These are phyloP conservation scores for Ganoderma multipileum DNA, from an alignment of 1,284 basidiomycete species.

Conservation along the genomic window DNA sequence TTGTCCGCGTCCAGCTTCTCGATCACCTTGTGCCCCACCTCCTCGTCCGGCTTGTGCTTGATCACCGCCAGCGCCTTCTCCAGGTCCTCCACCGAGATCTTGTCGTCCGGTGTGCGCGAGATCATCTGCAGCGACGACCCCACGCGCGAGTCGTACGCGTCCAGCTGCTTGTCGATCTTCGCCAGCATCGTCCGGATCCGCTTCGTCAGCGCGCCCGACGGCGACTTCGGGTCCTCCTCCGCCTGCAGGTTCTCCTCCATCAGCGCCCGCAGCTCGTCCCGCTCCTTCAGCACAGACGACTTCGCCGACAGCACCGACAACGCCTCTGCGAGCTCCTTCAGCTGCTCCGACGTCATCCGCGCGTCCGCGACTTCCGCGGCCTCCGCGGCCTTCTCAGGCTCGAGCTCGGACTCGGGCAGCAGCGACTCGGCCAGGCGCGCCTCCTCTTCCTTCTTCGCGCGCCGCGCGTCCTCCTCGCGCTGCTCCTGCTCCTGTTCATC, in stretches of 20 bases:
- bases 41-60: slow-evolving; percentile 92
- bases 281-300: slow-evolving; percentile 97
- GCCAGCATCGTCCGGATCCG: slow-evolving; percentile 95
- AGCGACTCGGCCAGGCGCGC: slow-evolving; percentile 77
- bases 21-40: slow-evolving; percentile 88
- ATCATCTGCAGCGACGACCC: slow-evolving; percentile 95
- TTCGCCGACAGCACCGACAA: slow-evolving; percentile 92
- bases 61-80: slow-evolving; percentile 92
- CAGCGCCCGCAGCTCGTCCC: slow-evolving; percentile 87
- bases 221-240: slow-evolving; percentile 86
- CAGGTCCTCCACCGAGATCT: slow-evolving; percentile 91
- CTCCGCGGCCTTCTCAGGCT: slow-evolving; percentile 62
- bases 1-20: slow-evolving; percentile 96
- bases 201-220: slow-evolving; percentile 87
- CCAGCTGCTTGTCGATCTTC: slow-evolving; percentile 93
- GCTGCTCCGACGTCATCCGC: slow-evolving; percentile 96
- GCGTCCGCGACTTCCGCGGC: slow-evolving; percentile 57
- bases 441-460: slow-evolving; percentile 84
- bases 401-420: slow-evolving; percentile 78
- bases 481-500: slow-evolving; percentile 98
- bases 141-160: slow-evolving; percentile 91
- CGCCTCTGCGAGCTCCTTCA: slow-evolving; percentile 93
- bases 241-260: slow-evolving; percentile 93
- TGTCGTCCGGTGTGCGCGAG: slow-evolving; percentile 89
- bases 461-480: slow-evolving; percentile 92